Base-by-base conservation (phyloP, 2,329 filamentous ascomycete species). In the Clonostachys chloroleuca region DNA sequence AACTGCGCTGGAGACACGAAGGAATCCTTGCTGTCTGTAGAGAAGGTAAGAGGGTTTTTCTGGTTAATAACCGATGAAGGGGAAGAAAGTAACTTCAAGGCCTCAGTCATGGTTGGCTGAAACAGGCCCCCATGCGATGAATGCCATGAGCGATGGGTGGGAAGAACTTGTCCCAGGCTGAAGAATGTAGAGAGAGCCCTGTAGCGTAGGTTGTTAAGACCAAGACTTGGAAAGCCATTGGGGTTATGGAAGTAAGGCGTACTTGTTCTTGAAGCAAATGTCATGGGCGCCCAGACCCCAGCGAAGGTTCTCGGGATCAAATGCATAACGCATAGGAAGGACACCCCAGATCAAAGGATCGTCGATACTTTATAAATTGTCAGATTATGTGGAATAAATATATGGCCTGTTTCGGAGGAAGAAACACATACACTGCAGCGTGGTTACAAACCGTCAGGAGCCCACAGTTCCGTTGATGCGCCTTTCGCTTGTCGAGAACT, bases 331-430 rank as follows among this genome's bases (percentile, higher is more conserved):
- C 42, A 89, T 65, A 2, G 94, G 94, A 5, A 99, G 72, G 35
- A 90, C 81, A 16, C 92, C 94, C 92, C 92, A 99, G 56, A 96
- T 84, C 49, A 97, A 70, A 24, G 94, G 94, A 69, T 99, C 94
- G 68, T 99, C 94, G 57, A 97, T 72, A 49, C 92, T 96, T 64
- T 24, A 14, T 24, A 9, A 56, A 44, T 34, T 17, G 33, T 44
- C 17, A 47, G 48, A 49, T 35, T 14, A 17, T 14, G 20, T 34
- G 30, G 44, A 17, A 24, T 43, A n/a, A 24, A 12, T 17, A 43
- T 10, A 30, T 30, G 24, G 24, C 24, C 24, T n/a, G n/a, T 40
- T n/a, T 40, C 12, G 37, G n/a, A 3, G 39, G n/a, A 24, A 20
- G 33, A n/a, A 18, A 12, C 49, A 53, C 60, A 50, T 62, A 71